Evolutionary conservation across 208 protist species (phyloP).

Genomic region (Novymonas esmeraldas): DNA sequence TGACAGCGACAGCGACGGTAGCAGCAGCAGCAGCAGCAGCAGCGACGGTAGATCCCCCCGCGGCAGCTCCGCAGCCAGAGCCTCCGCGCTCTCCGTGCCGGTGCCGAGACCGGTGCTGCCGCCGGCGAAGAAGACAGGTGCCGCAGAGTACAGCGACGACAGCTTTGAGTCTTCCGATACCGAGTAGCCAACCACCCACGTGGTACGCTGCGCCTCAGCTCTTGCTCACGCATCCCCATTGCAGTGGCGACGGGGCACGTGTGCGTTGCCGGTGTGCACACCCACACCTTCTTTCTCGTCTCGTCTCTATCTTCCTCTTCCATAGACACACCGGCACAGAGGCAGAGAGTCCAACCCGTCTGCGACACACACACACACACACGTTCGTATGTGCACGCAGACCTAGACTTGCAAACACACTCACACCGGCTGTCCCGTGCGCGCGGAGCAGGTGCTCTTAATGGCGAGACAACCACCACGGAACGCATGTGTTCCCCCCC

Average conservation of each 20-base stretch:
- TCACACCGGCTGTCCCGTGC: too few species aligned
- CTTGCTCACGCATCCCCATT: neutral
- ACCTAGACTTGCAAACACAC: neutral
- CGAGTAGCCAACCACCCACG: slow-evolving; percentile 3
- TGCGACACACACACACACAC: neutral
- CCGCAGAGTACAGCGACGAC: slow-evolving; percentile 33
- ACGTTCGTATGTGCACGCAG: neutral
- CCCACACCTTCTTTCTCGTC: too few species aligned
- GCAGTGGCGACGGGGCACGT: too few species aligned
- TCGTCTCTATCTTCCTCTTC: neutral
- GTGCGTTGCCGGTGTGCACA: too few species aligned
- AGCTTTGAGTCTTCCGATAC: slow-evolving; percentile 44
- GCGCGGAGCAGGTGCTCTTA: too few species aligned
- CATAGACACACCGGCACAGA: neutral
- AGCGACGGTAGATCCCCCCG: neutral
- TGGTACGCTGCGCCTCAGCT: neutral
- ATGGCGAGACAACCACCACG: too few species aligned
- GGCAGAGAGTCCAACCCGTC: too few species aligned
- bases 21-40: slow-evolving; percentile 8
- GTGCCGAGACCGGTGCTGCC: slow-evolving; percentile 15
- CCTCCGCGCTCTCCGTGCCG: slow-evolving; percentile 1
- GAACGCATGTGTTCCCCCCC: too few species aligned
- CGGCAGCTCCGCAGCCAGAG: neutral
- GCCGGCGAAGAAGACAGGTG: neutral
- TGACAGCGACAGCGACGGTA: slow-evolving; percentile 10